Evolutionary conservation across 31 red algal species (phyloP).

Genomic region (Endocladia muricata): DNA sequence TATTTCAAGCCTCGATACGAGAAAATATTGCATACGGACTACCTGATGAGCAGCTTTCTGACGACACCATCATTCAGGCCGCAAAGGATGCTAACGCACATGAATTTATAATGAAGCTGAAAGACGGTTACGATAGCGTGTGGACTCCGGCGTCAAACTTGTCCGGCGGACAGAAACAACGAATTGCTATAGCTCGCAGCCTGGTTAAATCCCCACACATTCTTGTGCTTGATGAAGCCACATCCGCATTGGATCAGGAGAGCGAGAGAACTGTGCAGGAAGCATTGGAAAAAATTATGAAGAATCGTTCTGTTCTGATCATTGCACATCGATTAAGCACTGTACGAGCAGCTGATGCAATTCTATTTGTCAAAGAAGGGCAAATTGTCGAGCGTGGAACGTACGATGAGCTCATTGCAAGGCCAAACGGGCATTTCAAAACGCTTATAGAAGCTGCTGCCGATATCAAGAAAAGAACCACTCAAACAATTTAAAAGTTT

Average conservation of each 20-base stretch:
- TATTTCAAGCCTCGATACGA: slow-evolving; percentile 86
- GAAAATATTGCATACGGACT: slow-evolving; percentile 89
- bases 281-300: slow-evolving; percentile 64
- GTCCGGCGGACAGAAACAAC: slow-evolving; percentile 90
- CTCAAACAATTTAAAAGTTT: slow-evolving; percentile 1
- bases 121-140: slow-evolving; percentile 68
- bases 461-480: slow-evolving; percentile 11
- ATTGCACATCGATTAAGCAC: slow-evolving; percentile 95
- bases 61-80: slow-evolving; percentile 66
- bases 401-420: slow-evolving; percentile 74
- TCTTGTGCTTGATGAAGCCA: slow-evolving; percentile 91
- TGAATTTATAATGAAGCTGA: slow-evolving; percentile 79
- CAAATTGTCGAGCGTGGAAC: slow-evolving; percentile 81
- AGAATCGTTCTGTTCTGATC: slow-evolving; percentile 63
- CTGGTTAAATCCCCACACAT: slow-evolving; percentile 73
- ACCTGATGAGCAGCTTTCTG: slow-evolving; percentile 41
- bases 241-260: slow-evolving; percentile 87
- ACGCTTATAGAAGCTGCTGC: slow-evolving; percentile 65
- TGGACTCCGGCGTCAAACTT: slow-evolving; percentile 73
- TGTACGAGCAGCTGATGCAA: slow-evolving; percentile 69
- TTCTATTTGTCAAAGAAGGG: slow-evolving; percentile 83
- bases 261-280: slow-evolving; percentile 84
- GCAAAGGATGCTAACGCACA: slow-evolving; percentile 86
- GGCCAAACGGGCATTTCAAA: slow-evolving; percentile 59
- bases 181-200: slow-evolving; percentile 91